Base-by-base conservation (phyloP, 1,284 basidiomycete genomes). In the Trichosporon coremiiforme region DNA sequence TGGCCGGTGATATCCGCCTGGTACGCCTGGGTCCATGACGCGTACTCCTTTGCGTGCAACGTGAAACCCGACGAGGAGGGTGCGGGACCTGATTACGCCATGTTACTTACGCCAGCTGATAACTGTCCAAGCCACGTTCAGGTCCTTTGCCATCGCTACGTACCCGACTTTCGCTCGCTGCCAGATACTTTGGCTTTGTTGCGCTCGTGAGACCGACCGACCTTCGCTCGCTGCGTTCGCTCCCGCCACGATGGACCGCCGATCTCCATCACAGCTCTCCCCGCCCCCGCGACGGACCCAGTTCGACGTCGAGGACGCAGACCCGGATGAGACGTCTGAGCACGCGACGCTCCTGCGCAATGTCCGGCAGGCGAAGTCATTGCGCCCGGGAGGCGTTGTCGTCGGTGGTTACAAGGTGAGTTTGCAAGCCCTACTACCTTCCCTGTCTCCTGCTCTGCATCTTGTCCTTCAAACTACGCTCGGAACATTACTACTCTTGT, bases 301-400 rank as follows among this genome's bases (percentile, higher is more conserved):
- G 41, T 38, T 47, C 57, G 36, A 55, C 45, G 45, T 36, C 57
- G 41, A 41, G 9, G 66, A 38, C 20, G 66, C 62, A 2, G 60
- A 64, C 29, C 38, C 25, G 7, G 66, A 67, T 36, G 66, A 41
- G 33, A 35, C 60, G 45, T 50, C 62, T 2, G 66, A 45, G 45
- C 66, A 64, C 13, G 57, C 57, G 31, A 60, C 57, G 22, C 57
- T 60, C 13, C 57, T 60, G 31, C 20, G 31, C 31, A 60, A 35
- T 25, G 57, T 25, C 12, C 5, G 57, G 31, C 57, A 33, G 25
- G 57, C 57, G 57, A 8, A 31, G 29, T 60, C 57, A 4, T 22
- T 60, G 31, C 57, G 57, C 17, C 57, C 57, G 9, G 57, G 57
- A 31, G 57, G 57, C 1, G n/a, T 60, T 8, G 57, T 60, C 31